Conservation (phyloP, 2,329 filamentous ascomycete genomes). For the Aureobasidium melanogenum region DNA sequence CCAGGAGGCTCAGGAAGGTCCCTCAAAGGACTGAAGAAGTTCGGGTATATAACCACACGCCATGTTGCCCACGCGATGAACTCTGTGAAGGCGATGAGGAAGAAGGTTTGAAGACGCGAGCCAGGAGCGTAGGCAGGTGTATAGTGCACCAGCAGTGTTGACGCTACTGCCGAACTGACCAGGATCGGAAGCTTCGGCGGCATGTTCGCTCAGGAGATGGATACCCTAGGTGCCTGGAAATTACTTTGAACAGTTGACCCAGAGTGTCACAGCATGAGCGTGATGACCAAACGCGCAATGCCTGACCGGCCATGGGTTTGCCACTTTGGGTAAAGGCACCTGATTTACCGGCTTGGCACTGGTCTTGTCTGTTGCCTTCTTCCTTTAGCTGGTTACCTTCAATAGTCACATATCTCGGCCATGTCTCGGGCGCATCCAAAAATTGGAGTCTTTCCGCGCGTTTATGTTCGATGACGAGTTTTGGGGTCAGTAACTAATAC, state of each 20-base stretch:
- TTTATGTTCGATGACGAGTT: not conserved
- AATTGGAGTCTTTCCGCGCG: not conserved
- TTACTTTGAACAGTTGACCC: not conserved
- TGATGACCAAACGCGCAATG: not conserved
- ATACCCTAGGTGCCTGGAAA: not conserved
- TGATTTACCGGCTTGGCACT: not conserved
- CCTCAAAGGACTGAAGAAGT: constrained; percentile 49
- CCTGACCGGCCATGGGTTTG: not conserved
- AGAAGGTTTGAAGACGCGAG: constrained; percentile 31
- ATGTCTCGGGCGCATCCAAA: not conserved
- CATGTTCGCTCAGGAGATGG: not conserved
- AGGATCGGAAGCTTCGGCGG: constrained; percentile 8
- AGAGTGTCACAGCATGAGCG: not conserved
- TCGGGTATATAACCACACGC: constrained; percentile 46
- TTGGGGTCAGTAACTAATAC: not conserved
- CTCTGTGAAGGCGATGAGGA: constrained; percentile 32
- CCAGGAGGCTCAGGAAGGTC: constrained; percentile 46
- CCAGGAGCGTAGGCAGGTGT: constrained; percentile 26
- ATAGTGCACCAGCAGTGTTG: constrained; percentile 25
- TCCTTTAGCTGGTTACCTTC: too few species aligned
- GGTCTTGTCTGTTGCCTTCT: too few species aligned
- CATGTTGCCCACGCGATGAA: constrained; percentile 31
- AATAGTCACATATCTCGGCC: not conserved
- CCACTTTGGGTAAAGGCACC: not conserved
- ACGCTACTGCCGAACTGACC: constrained; percentile 12